Evolutionary conservation across 2,329 filamentous ascomycete genomes (phyloP).

Genomic region (Mycosphaerella sp.): DNA sequence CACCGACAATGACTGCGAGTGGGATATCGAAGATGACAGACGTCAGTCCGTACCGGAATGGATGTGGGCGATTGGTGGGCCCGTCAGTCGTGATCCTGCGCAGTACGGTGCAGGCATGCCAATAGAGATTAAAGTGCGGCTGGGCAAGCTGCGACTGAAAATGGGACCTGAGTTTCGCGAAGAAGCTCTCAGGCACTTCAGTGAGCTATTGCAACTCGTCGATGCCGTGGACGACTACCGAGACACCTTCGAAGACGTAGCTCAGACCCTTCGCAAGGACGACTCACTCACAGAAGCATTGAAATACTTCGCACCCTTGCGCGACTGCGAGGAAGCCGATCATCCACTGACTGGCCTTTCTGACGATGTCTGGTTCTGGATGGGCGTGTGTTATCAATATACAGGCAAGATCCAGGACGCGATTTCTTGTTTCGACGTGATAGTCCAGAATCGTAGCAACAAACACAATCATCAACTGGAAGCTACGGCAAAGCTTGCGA

Average conservation of each 20-base stretch:
- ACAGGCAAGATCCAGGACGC: conserved; percentile 60
- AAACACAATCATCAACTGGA: conserved; percentile 12
- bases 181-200: conserved; percentile 57
- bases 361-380: conserved; percentile 45
- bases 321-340: conserved; percentile 36
- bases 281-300: conserved; percentile 50
- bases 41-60: conserved; percentile 59
- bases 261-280: conserved; percentile 50
- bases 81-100: conserved; percentile 39
- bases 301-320: conserved; percentile 51
- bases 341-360: conserved; percentile 31
- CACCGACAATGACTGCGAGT: conserved; percentile 74
- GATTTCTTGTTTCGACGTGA: conserved; percentile 67
- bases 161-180: conserved; percentile 54
- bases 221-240: conserved; percentile 60
- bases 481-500: conserved; percentile 51
- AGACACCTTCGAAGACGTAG: conserved; percentile 71
- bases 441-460: conserved; percentile 42
- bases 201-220: conserved; percentile 59
- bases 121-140: conserved; percentile 72
- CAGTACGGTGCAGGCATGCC: conserved; percentile 70
- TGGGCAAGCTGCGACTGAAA: conserved; percentile 76
- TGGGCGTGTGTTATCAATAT: conserved; percentile 64
- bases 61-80: conserved; percentile 37
- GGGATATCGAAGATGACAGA: conserved; percentile 68